phyloP scores from a whole-genome alignment of 805 yeast genomes.

The Wickerhamomyces strasburgensis region DNA sequence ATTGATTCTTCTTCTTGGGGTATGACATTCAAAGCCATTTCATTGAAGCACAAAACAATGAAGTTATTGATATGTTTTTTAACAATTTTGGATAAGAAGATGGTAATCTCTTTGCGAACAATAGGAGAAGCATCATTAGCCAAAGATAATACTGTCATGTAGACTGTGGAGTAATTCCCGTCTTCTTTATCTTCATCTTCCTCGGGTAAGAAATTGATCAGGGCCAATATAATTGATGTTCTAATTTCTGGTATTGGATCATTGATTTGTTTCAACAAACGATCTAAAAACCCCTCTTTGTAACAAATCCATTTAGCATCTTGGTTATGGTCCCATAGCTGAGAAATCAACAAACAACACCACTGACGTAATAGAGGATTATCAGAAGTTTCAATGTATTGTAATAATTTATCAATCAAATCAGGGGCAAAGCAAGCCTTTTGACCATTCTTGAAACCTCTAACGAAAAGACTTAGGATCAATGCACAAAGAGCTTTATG shows the following conservation, averaged over 20 bases:
- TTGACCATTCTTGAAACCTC: conserved; percentile 77
- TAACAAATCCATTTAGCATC: conserved; percentile 71
- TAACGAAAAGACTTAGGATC: conserved; percentile 76
- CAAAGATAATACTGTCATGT: conserved; percentile 59
- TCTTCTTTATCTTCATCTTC: conserved; percentile 40
- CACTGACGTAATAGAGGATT: conserved; percentile 88
- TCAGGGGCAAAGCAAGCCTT: conserved; percentile 72
- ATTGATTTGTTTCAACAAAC: conserved; percentile 51
- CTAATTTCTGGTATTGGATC: conserved; percentile 97
- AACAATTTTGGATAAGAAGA: conserved; percentile 72
- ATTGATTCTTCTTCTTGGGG: conserved; percentile 4
- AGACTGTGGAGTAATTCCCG: conserved; percentile 63
- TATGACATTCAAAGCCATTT: conserved; percentile 34
- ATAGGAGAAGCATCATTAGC: conserved; percentile 86
- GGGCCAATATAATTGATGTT: conserved; percentile 71
- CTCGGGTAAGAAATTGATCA: conserved; percentile 62
- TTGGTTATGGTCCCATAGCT: conserved; percentile 64
- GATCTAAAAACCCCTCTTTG: conserved; percentile 56
- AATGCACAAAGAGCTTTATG: conserved; percentile 96
- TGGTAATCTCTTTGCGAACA: conserved; percentile 80
- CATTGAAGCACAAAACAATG: conserved; percentile 80
- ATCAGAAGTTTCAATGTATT: conserved; percentile 66
- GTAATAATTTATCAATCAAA: conserved; percentile 59
- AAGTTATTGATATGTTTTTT: conserved; percentile 67
- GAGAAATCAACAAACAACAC: conserved; percentile 78